Conservation (phyloP, 202 grass and related monocot genomes). For the Cymbopogon flexuosus region DNA sequence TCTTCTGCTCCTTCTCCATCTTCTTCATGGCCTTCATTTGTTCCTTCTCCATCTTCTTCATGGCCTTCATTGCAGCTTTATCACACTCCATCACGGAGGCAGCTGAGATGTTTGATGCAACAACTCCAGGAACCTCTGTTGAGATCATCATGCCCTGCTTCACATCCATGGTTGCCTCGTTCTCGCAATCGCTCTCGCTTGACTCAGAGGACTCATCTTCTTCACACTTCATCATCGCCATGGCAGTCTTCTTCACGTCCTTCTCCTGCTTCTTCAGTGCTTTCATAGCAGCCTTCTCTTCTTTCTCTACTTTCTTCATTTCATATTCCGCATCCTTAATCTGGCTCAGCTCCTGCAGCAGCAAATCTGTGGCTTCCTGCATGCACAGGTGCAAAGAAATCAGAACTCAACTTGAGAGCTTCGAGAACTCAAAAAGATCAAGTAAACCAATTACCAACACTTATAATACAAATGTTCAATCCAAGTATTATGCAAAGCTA, state of each 20-base stretch:
- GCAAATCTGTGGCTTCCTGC: slow-evolving; percentile 60
- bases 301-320: slow-evolving; percentile 38
- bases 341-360: slow-evolving; percentile 53
- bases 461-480: not conserved
- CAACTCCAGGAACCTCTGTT: not conserved
- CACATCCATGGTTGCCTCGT: slow-evolving; percentile 8
- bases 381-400: not conserved
- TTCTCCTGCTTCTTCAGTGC: slow-evolving; percentile 29
- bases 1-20: slow-evolving; percentile 45
- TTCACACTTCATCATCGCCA: not conserved
- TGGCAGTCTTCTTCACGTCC: not conserved
- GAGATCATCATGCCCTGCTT: not conserved
- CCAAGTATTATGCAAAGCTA: not conserved
- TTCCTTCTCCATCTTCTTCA: slow-evolving; percentile 46
- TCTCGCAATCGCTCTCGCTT: slow-evolving; percentile 34
- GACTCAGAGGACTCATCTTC: slow-evolving; percentile 33
- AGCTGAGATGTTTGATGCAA: not conserved
- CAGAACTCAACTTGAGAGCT: not conserved
- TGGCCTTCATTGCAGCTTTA: slow-evolving; percentile 37
- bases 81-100: not conserved
- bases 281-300: slow-evolving; percentile 38
- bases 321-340: slow-evolving; percentile 43
- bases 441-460: not conserved
- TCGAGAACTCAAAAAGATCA: not conserved
- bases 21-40: slow-evolving; percentile 44